These are phyloP conservation scores for Mortierella alpina DNA, from an alignment of 192 early-diverging fungal species.

Conservation along the genomic window DNA sequence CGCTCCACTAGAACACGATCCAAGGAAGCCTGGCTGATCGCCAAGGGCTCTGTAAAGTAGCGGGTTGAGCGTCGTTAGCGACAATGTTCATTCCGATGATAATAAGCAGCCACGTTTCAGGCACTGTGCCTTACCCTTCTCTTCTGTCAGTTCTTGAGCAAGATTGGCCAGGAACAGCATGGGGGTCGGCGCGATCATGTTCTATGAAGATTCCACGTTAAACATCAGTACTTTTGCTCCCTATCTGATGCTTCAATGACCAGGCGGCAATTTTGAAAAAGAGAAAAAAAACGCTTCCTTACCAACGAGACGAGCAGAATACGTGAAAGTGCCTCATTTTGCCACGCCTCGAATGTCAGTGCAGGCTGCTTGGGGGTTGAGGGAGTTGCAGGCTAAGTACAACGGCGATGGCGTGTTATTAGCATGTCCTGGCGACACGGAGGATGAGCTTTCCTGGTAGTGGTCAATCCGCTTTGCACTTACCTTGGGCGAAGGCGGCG, in stretches of 20 bases:
- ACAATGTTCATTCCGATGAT: background rate
- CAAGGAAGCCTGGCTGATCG: constrained; percentile 55
- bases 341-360: constrained; percentile 79
- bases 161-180: constrained; percentile 35
- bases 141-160: constrained; percentile 20
- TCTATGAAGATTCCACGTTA: constrained; percentile 21
- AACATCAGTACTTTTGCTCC: background rate
- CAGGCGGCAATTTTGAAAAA: background rate
- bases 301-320: constrained; percentile 86
- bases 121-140: constrained; percentile 19
- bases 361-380: constrained; percentile 40
- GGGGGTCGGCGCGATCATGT: constrained; percentile 22
- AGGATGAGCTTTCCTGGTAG: background rate
- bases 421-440: background rate
- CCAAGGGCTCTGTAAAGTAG: constrained; percentile 43
- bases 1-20: constrained; percentile 80
- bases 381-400: constrained; percentile 10
- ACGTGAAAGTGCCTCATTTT: constrained; percentile 81
- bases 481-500: constrained; percentile 7
- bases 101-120: background rate
- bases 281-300: constrained; percentile 20
- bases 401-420: background rate
- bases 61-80: background rate
- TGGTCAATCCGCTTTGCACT: background rate
- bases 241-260: background rate